Evolutionary conservation across 1,284 basidiomycete species (phyloP), one percentile per base, ranked within the genome.

Genomic region (Phellopilus nigrolimitatus): DNA sequence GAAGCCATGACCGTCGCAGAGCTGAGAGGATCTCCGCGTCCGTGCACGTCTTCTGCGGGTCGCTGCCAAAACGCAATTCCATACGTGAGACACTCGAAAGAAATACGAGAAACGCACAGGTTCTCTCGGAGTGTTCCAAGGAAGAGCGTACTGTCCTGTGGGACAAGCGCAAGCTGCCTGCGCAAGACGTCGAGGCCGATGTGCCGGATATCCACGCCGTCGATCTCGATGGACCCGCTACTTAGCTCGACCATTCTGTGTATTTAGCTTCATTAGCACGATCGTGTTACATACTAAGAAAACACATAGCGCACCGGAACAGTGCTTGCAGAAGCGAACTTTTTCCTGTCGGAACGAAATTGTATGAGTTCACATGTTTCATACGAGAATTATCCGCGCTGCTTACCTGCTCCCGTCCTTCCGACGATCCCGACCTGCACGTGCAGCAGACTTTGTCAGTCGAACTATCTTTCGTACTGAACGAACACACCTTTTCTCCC

Each of bases 401-500:
- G 51, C 62, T 66, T 64, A 65, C 78, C 82, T 42, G 85, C 82
- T 12, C 84, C 85, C 0, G 84, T 88, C 6, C 84, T 68, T 6
- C 88, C 88, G 15, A 90, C 84, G 30, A 91, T 76, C 5, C 88
- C 88, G 54, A 92, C 65, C 78, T 79, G n/a, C n/a, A n/a, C n/a
- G n/a, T n/a, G n/a, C n/a, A n/a, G n/a, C n/a, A n/a, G n/a, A n/a
- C n/a, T n/a, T n/a, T n/a, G n/a, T n/a, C n/a, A n/a, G n/a, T n/a
- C n/a, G n/a, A n/a, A n/a, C n/a, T n/a, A n/a, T n/a, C n/a, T n/a
- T n/a, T n/a, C n/a, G n/a, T n/a, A n/a, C n/a, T n/a, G n/a, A n/a
- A n/a, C n/a, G n/a, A n/a, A n/a, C n/a, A n/a, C n/a, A 80, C 80
- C 67, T 91, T 88, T 64, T 89, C 80, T 1, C 88, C 86, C 3